Percentiles rank a stretch among this genome's conserved stretches.
These are phyloP conservation scores for Capsicum chinense DNA, from an alignment of 257 asterid genomes.

Conservation along the genomic window DNA sequence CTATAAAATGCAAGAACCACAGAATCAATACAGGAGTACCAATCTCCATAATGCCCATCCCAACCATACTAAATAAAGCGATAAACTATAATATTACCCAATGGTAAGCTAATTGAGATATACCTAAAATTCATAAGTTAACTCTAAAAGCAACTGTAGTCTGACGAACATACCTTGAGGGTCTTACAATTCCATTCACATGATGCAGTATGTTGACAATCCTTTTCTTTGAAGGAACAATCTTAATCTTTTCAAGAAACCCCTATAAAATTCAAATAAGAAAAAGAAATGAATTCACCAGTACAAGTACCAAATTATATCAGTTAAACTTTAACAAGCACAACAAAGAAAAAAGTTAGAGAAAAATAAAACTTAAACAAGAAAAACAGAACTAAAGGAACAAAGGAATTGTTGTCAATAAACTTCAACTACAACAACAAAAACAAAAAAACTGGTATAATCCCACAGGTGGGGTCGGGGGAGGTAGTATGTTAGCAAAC, in stretches of 20 bases:
- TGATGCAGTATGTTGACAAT: slow-evolving; percentile 69
- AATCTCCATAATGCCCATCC: background rate
- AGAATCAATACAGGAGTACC: slow-evolving; percentile 2
- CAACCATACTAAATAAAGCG: background rate
- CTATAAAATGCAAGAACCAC: background rate
- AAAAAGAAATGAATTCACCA: background rate
- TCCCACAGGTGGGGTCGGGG: no score
- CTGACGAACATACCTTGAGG: slow-evolving; percentile 69
- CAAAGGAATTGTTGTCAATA: background rate
- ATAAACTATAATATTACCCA: background rate
- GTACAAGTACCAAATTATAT: background rate
- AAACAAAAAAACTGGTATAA: no score
- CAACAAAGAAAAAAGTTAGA: background rate
- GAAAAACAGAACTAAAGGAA: background rate
- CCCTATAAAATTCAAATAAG: slow-evolving; percentile 47
- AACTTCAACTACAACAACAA: background rate
- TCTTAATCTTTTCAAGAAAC: slow-evolving; percentile 61
- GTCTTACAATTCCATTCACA: slow-evolving; percentile 74
- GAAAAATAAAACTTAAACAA: background rate
- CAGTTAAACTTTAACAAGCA: background rate
- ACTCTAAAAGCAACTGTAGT: background rate
- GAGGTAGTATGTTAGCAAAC: no score
- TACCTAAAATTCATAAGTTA: background rate
- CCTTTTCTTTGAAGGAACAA: slow-evolving; percentile 78
- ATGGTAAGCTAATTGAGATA: background rate